Percentiles rank a stretch among this genome's conserved stretches.
Conservation (phyloP, 1,139 yeast genomes). For the Trichomonascaceae sp. region DNA sequence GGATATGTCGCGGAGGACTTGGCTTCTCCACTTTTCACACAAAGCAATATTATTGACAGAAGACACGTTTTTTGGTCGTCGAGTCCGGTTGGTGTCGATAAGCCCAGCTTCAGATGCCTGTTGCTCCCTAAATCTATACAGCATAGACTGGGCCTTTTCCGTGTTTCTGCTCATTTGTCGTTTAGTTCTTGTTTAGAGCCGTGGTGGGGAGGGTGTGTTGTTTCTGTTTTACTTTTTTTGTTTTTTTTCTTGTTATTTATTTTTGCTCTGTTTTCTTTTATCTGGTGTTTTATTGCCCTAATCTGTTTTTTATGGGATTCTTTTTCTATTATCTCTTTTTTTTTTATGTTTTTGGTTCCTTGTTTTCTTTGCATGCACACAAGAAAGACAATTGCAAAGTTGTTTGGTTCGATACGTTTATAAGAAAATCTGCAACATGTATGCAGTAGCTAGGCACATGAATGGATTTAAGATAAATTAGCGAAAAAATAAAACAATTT, state of each 20-base stretch:
- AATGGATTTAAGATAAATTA: neutral
- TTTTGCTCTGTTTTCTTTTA: neutral
- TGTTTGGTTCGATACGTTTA: neutral
- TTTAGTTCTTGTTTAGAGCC: neutral
- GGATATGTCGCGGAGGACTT: conserved; percentile 59
- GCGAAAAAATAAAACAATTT: neutral
- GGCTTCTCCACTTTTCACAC: conserved; percentile 74
- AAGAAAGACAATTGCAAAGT: neutral
- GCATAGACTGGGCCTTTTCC: conserved; percentile 68
- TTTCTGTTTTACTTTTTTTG: neutral
- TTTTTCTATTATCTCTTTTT: neutral
- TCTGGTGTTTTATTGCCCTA: neutral
- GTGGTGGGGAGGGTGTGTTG: neutral
- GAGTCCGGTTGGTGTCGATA: conserved; percentile 40
- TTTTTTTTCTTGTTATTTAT: neutral
- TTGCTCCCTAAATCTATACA: conserved; percentile 58
- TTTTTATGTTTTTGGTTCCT: neutral
- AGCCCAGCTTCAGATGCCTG: conserved; percentile 57
- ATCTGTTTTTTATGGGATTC: neutral
- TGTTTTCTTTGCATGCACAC: neutral
- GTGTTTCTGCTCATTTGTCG: conserved; percentile 79
- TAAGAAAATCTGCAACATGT: neutral
- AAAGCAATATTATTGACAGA: conserved; percentile 52
- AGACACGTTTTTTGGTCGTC: conserved; percentile 56
- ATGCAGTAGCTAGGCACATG: neutral